Base-by-base conservation (phyloP, 2,329 filamentous ascomycete species). In the Plenodomus tracheiphilus region DNA sequence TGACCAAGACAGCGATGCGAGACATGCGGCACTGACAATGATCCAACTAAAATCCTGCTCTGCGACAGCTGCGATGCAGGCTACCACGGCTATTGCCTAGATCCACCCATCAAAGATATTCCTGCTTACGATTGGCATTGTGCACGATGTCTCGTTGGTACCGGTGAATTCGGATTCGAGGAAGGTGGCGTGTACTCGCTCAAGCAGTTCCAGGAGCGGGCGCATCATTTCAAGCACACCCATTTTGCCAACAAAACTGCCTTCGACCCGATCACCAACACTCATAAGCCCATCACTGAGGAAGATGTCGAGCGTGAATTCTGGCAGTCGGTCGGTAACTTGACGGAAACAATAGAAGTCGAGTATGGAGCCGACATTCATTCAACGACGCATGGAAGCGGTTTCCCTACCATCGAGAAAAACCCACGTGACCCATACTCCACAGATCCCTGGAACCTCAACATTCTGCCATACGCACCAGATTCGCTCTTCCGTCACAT, bases 311-410 rank as follows among this genome's bases (percentile, higher is more conserved):
- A 99, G 74, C 85, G 86, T 17, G 94, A 99, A 68, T 99, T 99
- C 71, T 99, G 94, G 94, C 85, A 91, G 61, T 81, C 97, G 8
- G 94, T 97, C 0, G 90, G 94, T 40, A 95, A 92, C 64, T 81
- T 97, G 42, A 93, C 95, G 54, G 94, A 97, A 72, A 95, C 91
- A 0, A 92, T 97, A 1, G 94, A 97, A 71, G 94, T 99, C 2
- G 94, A 99, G 68, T 99, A 99, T 65, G 94, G 94, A 34, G 94
- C 94, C 9, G 94, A 99, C 65, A 97, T 99, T 44, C 94, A 99
- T 71, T 97, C 92, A 43, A 97, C 94, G 0, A 99, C 94, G 0
- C 94, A 99, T 66, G 94, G 94, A 8, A 97, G 93, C 56, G 94
- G 93, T 1, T 99, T 99, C 62, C 94, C 94, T 0, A 97, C 93